Base-by-base conservation (phyloP, 345 rosid genomes). In the Hypericum androsaemum region DNA sequence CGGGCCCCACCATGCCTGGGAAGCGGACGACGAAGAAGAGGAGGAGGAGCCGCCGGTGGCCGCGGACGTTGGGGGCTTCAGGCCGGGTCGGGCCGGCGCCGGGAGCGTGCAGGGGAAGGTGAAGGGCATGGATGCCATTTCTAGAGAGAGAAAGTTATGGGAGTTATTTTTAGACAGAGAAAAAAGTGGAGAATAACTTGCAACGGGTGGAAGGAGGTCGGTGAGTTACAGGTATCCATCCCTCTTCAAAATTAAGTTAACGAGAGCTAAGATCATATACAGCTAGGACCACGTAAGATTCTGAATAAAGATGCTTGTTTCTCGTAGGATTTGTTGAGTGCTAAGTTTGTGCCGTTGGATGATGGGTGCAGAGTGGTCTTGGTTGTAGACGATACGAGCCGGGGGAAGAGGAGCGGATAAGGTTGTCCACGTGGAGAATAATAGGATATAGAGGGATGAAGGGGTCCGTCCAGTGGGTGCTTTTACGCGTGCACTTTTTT, bases 1-100 rank as follows among this genome's bases (percentile, higher is more conserved):
- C 7, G 88, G 86, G 63, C 72, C 51, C 94, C 86, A 81, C 88
- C 88, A 81, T 42, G 56, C 38, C 17, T 74, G 28, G 7, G 76
- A 56, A 43, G 71, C 50, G 1, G 44, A 48, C 9, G 63, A 6
- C 16, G 48, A 40, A 13, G 78, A 47, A 0, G 44, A 65, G 45
- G 71, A 60, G 36, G 74, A 66, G 7, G 86, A n/a, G n/a, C n/a
- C n/a, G n/a, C n/a, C 72, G 32, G 32, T 4, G 4, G 32, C 32
- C 32, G 32, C 32, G 32, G 32, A 1, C 2, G 32, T 22, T 4
- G 32, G 32, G 32, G 32, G 32, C 32, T 22, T 22, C 32, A 22
- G 32, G 32, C 1, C 32, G 32, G 32, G 1, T 1, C 73, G 65
- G 70, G 78, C 68, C 22, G 70, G 59, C 51, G 72, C 36, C 5